Conservation (phyloP, 306 rosid genomes). For the Castanea mollissima region DNA sequence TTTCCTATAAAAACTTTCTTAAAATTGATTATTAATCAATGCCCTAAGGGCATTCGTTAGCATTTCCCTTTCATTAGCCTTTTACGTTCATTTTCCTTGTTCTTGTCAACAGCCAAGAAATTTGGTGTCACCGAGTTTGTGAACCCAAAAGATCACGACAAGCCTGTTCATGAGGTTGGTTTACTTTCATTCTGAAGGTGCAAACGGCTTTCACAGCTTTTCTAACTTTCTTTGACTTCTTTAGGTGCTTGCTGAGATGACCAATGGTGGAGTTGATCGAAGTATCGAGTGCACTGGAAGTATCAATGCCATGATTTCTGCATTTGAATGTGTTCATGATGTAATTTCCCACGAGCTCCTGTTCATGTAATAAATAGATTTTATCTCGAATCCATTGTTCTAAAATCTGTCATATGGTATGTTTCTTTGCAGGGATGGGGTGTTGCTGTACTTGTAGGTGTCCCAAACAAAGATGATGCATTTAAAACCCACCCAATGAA, state of each 20-base stretch:
- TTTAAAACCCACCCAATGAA: slow-evolving; percentile 77
- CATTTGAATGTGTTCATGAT: slow-evolving; percentile 90
- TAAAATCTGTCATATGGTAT: neutral
- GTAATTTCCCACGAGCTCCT: slow-evolving; percentile 16
- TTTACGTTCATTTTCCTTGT: neutral
- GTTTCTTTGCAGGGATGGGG: slow-evolving; percentile 72
- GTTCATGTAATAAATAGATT: too few relatives aligned
- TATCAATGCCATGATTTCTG: slow-evolving; percentile 82
- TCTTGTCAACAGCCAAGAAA: slow-evolving; percentile 58
- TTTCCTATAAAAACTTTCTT: too few relatives aligned
- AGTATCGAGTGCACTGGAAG: slow-evolving; percentile 87
- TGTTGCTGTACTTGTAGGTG: slow-evolving; percentile 87
- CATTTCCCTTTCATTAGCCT: too few relatives aligned
- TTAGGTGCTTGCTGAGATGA: slow-evolving; percentile 78
- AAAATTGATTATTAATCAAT: too few relatives aligned
- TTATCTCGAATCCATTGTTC: too few relatives aligned
- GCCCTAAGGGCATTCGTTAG: too few relatives aligned
- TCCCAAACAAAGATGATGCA: slow-evolving; percentile 76
- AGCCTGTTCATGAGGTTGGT: slow-evolving; percentile 77
- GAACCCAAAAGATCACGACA: slow-evolving; percentile 81
- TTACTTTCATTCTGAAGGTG: neutral
- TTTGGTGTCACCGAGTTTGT: slow-evolving; percentile 78
- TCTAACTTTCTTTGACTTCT: too few relatives aligned
- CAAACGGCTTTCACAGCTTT: too few relatives aligned
- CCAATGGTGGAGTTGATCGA: slow-evolving; percentile 82